These are phyloP conservation scores for Jasminum sambac DNA, from an alignment of 257 asterid genomes.

Conservation along the genomic window DNA sequence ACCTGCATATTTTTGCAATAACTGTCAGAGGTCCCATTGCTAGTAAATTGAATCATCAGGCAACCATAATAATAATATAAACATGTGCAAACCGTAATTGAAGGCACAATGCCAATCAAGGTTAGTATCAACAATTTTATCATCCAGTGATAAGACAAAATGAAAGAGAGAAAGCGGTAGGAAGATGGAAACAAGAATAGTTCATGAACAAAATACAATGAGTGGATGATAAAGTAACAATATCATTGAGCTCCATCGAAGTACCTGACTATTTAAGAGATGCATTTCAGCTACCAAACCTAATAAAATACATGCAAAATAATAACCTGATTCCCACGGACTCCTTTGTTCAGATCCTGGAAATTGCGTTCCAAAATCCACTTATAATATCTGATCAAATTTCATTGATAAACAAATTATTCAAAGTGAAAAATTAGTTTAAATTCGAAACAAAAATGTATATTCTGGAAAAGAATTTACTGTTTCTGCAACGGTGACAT, in stretches of 20 bases:
- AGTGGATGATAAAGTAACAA: not conserved
- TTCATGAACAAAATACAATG: not conserved
- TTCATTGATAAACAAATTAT: not conserved
- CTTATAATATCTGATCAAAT: conserved; percentile 75
- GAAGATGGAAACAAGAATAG: conserved; percentile 21
- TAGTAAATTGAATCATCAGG: not conserved
- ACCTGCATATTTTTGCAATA: conserved; percentile 55
- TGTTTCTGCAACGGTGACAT: conserved; percentile 99
- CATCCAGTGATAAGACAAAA: not conserved
- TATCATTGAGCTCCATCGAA: conserved; percentile 7
- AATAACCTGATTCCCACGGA: conserved; percentile 96
- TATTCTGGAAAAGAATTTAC: conserved; percentile 40
- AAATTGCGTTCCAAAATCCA: conserved; percentile 99
- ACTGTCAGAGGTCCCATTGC: conserved; percentile 17
- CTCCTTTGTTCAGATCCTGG: conserved; percentile 97
- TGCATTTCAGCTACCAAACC: conserved; percentile 20
- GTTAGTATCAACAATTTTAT: conserved; percentile 7
- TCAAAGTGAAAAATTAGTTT: conserved; percentile 1
- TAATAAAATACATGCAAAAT: conserved; percentile 8
- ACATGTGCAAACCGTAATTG: conserved; percentile 8
- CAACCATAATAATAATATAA: conserved; percentile 9
- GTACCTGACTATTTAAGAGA: not conserved
- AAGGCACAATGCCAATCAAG: not conserved
- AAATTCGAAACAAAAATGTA: conserved; percentile 7
- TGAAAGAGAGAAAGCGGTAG: not conserved